Conservation (phyloP, 306 rosid genomes). For the Nissolia schottii region DNA sequence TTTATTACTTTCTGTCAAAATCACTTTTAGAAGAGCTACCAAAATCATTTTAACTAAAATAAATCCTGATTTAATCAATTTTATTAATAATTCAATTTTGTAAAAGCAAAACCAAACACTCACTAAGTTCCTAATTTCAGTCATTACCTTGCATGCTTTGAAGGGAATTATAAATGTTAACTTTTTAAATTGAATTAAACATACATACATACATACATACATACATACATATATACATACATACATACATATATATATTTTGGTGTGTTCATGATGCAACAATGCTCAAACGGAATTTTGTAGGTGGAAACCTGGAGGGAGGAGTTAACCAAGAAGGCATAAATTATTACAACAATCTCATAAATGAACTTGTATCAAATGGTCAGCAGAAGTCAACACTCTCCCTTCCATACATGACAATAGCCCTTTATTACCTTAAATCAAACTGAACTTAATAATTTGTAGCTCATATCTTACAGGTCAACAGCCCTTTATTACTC, state of each 20-base stretch:
- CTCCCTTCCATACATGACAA: background rate
- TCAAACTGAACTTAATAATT: background rate
- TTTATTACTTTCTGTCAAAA: too few species aligned
- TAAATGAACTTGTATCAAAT: constrained; percentile 43
- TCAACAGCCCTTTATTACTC: constrained; percentile 57
- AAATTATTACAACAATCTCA: constrained; percentile 58
- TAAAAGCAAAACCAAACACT: too few species aligned
- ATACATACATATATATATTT: too few species aligned
- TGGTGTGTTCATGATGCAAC: constrained; percentile 2
- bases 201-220: too few species aligned
- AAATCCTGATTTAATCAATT: too few species aligned
- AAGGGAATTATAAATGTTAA: background rate
- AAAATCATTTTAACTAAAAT: too few species aligned
- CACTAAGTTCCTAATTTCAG: background rate
- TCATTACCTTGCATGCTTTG: background rate
- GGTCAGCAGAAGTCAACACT: constrained; percentile 25
- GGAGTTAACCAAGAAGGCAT: constrained; percentile 58
- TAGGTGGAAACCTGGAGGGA: constrained; percentile 59
- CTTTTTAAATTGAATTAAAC: background rate
- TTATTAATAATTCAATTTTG: too few species aligned
- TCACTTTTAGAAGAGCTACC: too few species aligned
- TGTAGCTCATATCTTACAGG: constrained; percentile 24
- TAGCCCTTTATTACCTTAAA: too few species aligned
- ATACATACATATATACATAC: too few species aligned
- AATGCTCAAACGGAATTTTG: background rate